Conservation (phyloP, 345 rosid species). For the Lumnitzera racemosa region DNA sequence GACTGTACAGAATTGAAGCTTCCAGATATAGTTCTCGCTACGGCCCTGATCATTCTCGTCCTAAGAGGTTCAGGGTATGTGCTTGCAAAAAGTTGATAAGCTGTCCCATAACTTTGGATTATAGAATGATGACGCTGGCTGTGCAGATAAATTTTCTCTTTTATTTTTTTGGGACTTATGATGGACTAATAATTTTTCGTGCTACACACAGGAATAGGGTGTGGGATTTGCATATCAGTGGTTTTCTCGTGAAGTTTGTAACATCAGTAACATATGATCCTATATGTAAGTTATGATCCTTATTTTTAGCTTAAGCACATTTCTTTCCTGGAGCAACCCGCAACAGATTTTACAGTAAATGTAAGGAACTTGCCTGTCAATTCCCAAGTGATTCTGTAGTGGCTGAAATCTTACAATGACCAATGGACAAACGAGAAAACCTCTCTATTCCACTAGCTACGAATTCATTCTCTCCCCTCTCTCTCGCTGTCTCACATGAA, state of each 20-base stretch:
- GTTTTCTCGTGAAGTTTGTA: not conserved
- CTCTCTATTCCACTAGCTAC: no score
- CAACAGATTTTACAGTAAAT: no score
- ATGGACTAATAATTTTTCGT: not conserved
- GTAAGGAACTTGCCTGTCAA: no score
- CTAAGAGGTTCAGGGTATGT: constrained; percentile 84
- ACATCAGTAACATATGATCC: not conserved
- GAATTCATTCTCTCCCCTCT: no score
- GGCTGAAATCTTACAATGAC: no score
- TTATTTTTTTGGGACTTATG: not conserved
- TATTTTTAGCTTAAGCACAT: no score
- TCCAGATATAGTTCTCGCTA: constrained; percentile 31
- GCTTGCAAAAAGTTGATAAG: not conserved
- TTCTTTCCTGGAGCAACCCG: no score
- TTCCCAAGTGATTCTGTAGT: no score
- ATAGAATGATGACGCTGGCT: no score
- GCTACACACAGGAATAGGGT: constrained; percentile 1
- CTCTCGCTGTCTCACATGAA: no score
- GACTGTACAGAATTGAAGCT: constrained; percentile 30
- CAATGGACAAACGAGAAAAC: no score
- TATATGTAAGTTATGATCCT: not conserved
- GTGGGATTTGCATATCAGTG: not conserved
- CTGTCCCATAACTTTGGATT: not conserved
- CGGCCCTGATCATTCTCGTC: constrained; percentile 40
- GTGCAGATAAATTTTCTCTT: not conserved